Evolutionary conservation across 257 asterid genomes (phyloP), one percentile per base, ranked within the genome.

Genomic region (Schizonepeta tenuifolia): DNA sequence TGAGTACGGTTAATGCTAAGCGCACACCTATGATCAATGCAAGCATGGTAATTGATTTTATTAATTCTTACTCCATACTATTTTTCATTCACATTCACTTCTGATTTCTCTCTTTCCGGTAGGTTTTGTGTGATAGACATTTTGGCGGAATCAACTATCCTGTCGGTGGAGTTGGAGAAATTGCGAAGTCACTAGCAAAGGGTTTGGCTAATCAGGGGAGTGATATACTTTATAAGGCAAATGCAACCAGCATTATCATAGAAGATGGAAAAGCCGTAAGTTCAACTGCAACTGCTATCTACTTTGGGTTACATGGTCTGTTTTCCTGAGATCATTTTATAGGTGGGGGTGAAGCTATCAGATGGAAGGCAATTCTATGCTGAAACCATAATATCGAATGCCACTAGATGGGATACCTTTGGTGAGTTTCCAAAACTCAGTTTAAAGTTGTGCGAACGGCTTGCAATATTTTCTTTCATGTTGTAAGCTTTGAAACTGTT

Each of bases 321-420:
- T 67, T 62, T 33, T 22, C 47, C 40, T 69, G 38, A 38, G 71
- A 71, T 78, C 66, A 13, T n/a, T 76, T 71, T 84, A 69, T 76
- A 95, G 99, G 94, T 92, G 40, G 99, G 98, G 28, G 99, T 92
- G 81, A 92, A 85, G 76, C 83, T 95, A 78, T 92, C 99, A 35
- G 89, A 95, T 72, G 97, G 96, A 57, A 87, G 92, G 73, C 81
- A 87, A 73, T 85, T 87, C 68, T 90, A 78, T 77, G 97, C 99
- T 57, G 90, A 92, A 84, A 92, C 99, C 69, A 58, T 87, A 57
- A 84, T 95, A 70, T 95, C 98, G 15, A 95, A 95, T 71, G 99
- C 99, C 63, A 95, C 99, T 75, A 87, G 99, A 92, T 95, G 99
- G 99, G 99, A 95, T 82, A 95, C 99, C 49, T 95, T 95, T 75